A percentile compares a stretch with the other conserved stretches of the same genome.
phyloP scores from a whole-genome alignment of 805 yeast species.

The Metschnikowia dekortorum region DNA sequence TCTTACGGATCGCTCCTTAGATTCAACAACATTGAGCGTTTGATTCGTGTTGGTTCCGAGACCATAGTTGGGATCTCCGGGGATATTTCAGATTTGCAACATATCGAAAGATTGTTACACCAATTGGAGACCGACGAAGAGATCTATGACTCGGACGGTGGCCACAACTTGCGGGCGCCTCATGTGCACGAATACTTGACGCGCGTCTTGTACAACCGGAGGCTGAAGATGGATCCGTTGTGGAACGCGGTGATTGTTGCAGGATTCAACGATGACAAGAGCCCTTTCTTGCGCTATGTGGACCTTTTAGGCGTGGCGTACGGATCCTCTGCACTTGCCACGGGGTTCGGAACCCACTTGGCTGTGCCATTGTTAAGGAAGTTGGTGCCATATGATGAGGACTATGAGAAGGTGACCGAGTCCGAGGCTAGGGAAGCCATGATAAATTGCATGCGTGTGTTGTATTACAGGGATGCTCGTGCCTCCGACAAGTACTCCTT shows the following conservation, averaged over 20 bases:
- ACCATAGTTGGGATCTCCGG: conserved; percentile 94
- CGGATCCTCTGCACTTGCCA: conserved; percentile 82
- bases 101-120: conserved; percentile 67
- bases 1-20: conserved; percentile 92
- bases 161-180: conserved; percentile 65
- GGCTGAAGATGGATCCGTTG: conserved; percentile 91
- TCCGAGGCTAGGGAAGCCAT: conserved; percentile 75
- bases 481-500: conserved; percentile 81
- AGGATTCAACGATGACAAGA: conserved; percentile 65
- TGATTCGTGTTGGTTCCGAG: conserved; percentile 75
- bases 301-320: conserved; percentile 91
- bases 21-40: conserved; percentile 79
- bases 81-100: conserved; percentile 90
- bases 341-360: conserved; percentile 94
- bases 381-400: conserved; percentile 73
- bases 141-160: conserved; percentile 68
- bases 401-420: conserved; percentile 62
- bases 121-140: conserved; percentile 71
- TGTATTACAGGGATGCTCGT: conserved; percentile 95
- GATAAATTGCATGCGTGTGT: conserved; percentile 85
- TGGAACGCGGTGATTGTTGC: conserved; percentile 95
- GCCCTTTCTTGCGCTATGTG: conserved; percentile 76
- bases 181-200: conserved; percentile 85
- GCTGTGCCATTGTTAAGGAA: conserved; percentile 90
- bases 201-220: conserved; percentile 76